Evolutionary conservation across 352 stramenopile species (phyloP), one percentile per base, ranked within the genome.

Genomic region (Hyaloperonospora arabidopsidis): DNA sequence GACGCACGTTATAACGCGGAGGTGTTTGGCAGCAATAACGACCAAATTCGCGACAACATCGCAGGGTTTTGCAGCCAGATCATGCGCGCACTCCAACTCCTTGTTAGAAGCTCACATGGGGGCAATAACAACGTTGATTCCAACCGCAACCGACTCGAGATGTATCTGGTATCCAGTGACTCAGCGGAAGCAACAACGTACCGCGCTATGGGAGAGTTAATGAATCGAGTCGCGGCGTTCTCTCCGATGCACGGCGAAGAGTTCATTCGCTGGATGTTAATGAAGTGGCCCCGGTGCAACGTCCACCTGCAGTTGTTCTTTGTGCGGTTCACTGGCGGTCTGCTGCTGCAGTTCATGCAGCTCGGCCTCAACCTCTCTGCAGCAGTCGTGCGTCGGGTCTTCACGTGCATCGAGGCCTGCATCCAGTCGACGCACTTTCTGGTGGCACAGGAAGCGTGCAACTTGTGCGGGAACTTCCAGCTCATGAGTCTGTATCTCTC

Each of bases 291-390:
- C 3, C 65, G 70, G 44, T 71, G 79, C 45, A 85, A 84, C 56
- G 79, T 89, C 11, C 74, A 86, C 52, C 59, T 87, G 28, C 71
- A 92, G 63, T 62, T 92, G 39, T 87, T 87, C 52, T 89, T 79
- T 45, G 60, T 89, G 52, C 77, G 77, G 28, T 88, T 86, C 60
- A 74, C 73, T 17, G 66, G 65, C 5, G 71, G 73, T 5, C 61
- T 89, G 29, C 65, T 92, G 15, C 64, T 70, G 18, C 74, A 81
- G 19, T 87, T 87, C 25, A 74, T 84, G 63, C 65, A 73, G 17
- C 61, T 72, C 15, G 76, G 79, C 1, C 65, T 85, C 45, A 71
- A 76, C 50, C 70, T 89, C 5, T 59, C 73, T 0, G 41, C 61
- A 0, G 70, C 86, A 14, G 55, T 86, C 3, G 55, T 86, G n/a